These are phyloP conservation scores for Corchorus olitorius DNA, from an alignment of 345 rosid species.

Conservation along the genomic window DNA sequence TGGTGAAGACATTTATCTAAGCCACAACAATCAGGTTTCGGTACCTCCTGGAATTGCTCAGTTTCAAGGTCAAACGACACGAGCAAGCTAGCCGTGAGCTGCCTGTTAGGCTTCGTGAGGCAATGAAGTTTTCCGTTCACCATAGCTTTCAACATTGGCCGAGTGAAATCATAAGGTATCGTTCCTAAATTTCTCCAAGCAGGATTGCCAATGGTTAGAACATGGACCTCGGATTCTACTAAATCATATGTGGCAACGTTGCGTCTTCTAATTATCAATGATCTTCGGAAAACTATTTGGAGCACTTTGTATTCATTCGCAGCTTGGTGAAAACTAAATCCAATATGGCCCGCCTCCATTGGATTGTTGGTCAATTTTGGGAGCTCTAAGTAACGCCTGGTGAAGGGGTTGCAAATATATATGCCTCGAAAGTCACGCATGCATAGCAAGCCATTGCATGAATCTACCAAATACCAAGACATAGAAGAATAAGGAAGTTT, in stretches of 20 bases:
- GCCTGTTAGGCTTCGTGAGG: conserved; percentile 57
- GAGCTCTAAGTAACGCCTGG: conserved; percentile 32
- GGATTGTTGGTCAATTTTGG: conserved; percentile 39
- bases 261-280: conserved; percentile 15
- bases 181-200: conserved; percentile 73
- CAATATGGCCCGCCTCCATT: conserved; percentile 47
- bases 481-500: conserved; percentile 31
- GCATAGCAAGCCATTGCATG: conserved; percentile 59
- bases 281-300: conserved; percentile 51
- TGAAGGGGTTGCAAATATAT: conserved; percentile 41
- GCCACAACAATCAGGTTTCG: conserved; percentile 69
- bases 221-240: conserved; percentile 45
- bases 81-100: conserved; percentile 60
- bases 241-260: conserved; percentile 29
- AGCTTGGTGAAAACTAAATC: conserved; percentile 50
- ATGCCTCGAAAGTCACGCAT: conserved; percentile 50
- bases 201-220: conserved; percentile 46
- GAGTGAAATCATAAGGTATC: conserved; percentile 52
- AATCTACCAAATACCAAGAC: conserved; percentile 45
- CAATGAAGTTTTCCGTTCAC: conserved; percentile 80
- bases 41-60: conserved; percentile 73
- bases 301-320: conserved; percentile 61
- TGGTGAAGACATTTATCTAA: conserved; percentile 57
- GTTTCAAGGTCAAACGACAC: conserved; percentile 69
- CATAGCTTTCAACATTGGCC: conserved; percentile 59